Base-by-base conservation (phyloP, 768 basidiomycete genomes). In the Flagelloscypha sp. region DNA sequence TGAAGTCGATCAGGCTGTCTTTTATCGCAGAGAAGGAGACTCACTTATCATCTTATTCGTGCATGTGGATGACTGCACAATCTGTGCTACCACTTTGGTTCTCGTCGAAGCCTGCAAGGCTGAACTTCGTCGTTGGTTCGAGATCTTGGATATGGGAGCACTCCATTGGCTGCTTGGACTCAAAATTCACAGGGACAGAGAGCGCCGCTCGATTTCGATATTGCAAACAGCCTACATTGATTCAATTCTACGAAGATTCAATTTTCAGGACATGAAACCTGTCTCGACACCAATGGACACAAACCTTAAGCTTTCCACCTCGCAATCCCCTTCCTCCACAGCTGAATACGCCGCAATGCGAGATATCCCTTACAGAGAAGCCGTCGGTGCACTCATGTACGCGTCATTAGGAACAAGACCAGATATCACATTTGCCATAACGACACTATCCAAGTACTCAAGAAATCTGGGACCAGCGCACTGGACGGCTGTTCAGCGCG, bases 151-250 rank as follows among this genome's bases (percentile, higher is more conserved):
- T 24, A 21, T 48, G 0, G 31, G 47, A 0, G 30, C 37, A 10
- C 12, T 41, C 10, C 43, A 27, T 32, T 49, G 31, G 36, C 10
- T 50, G 0, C 34, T 50, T 5, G 41, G 49, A 4, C 36, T 50
- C 2, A 16, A 50, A 27, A 33, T 51, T 11, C 24, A 29, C n/a
- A 19, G 33, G 3, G 40, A 50, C 10, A 13, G 24, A 1, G 16
- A 28, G 7, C 10, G 35, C 1, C 35, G 41, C 0, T 57, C 52
- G 7, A 48, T 65, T 31, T 40, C 52, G 12, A 28, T 64, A 0
- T 52, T 47, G 7, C 62, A 66, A 37, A 27, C 25, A 7, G 24
- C 49, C 0, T 68, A 64, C 41, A 50, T 65, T 25, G 43, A 57
- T 3, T 27, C 34, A 1, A 49, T 63, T 30, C 35, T 65, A 27